A percentile compares a stretch with the other conserved stretches of the same genome.
Evolutionary conservation across 2,329 filamentous ascomycete species (phyloP).

Genomic region (Mollisia scopiformis): DNA sequence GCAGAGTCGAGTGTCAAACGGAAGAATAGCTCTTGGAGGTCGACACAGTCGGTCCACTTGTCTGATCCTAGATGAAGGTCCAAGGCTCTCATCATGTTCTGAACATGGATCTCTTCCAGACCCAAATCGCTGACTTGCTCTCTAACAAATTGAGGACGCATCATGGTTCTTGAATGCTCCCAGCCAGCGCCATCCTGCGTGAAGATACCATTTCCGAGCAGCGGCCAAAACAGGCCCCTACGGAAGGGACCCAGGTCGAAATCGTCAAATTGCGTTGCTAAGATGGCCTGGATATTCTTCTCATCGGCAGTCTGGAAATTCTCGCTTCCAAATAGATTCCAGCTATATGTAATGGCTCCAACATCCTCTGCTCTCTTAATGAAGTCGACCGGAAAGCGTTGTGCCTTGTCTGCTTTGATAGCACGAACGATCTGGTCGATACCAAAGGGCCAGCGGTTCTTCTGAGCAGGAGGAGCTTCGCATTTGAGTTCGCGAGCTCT

Average conservation of each 20-base stretch:
- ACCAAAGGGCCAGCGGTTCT: constrained; percentile 29
- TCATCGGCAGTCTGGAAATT: constrained; percentile 31
- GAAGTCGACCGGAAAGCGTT: constrained; percentile 30
- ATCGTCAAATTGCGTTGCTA: constrained; percentile 55
- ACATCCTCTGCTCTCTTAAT: constrained; percentile 39
- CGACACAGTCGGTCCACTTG: constrained; percentile 51
- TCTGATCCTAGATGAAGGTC: constrained; percentile 56
- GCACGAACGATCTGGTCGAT: constrained; percentile 31
- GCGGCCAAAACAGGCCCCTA: constrained; percentile 50
- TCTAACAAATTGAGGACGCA: constrained; percentile 57
- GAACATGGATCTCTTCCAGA: constrained; percentile 71
- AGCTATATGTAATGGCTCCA: constrained; percentile 33
- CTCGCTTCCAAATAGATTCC: constrained; percentile 23
- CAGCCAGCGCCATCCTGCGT: constrained; percentile 35
- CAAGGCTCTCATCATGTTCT: constrained; percentile 59
- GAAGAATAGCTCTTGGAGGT: constrained; percentile 66
- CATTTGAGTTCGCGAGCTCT: constrained; percentile 32
- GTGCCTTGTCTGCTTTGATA: constrained; percentile 25
- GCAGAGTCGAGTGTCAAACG: constrained; percentile 58
- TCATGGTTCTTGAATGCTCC: constrained; percentile 43
- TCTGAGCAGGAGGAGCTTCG: constrained; percentile 26
- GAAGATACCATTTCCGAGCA: constrained; percentile 37
- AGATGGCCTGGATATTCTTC: constrained; percentile 57
- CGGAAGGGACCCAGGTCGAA: constrained; percentile 57
- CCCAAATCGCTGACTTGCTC: constrained; percentile 67